Conservation (phyloP, 1,139 yeast species). For the Blastobotrys elegans region DNA sequence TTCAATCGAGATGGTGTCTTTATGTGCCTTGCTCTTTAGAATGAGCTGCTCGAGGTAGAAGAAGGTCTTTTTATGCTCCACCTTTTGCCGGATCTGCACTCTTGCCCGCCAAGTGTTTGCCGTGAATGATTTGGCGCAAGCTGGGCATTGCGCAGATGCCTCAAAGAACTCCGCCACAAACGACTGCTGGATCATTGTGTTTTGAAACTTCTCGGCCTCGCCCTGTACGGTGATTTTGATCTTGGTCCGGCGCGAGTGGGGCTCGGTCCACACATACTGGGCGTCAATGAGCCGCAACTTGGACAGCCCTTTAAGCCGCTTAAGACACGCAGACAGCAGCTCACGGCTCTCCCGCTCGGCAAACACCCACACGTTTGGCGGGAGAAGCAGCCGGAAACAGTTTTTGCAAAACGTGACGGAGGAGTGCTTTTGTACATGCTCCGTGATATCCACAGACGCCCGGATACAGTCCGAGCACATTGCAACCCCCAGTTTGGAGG, state of each 20-base stretch:
- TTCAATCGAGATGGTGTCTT: constrained; percentile 86
- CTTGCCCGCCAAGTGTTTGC: constrained; percentile 99
- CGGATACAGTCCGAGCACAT: constrained; percentile 98
- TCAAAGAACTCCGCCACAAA: constrained; percentile 96
- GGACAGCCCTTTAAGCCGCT: constrained; percentile 80
- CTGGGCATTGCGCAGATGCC: constrained; percentile 94
- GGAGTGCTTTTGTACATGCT: constrained; percentile 91
- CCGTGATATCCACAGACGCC: constrained; percentile 88
- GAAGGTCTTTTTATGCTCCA: constrained; percentile 93
- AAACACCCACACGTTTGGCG: constrained; percentile 89
- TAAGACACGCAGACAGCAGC: constrained; percentile 80
- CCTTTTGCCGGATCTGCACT: constrained; percentile 96
- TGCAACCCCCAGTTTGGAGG: constrained; percentile 72
- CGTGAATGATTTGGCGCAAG: constrained; percentile 95
- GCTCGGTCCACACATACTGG: constrained; percentile 96
- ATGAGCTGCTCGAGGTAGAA: constrained; percentile 93
- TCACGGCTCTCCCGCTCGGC: constrained; percentile 93
- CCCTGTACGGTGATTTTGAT: constrained; percentile 93
- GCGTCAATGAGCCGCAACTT: constrained; percentile 90
- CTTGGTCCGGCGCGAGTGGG: constrained; percentile 92
- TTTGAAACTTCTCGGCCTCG: constrained; percentile 69
- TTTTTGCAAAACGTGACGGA: constrained; percentile 90
- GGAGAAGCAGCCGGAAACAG: constrained; percentile 89
- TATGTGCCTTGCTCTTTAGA: constrained; percentile 86
- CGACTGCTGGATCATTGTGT: constrained; percentile 87